These are phyloP conservation scores for Nicotiana sylvestris DNA, from an alignment of 257 asterid genomes.

Conservation along the genomic window DNA sequence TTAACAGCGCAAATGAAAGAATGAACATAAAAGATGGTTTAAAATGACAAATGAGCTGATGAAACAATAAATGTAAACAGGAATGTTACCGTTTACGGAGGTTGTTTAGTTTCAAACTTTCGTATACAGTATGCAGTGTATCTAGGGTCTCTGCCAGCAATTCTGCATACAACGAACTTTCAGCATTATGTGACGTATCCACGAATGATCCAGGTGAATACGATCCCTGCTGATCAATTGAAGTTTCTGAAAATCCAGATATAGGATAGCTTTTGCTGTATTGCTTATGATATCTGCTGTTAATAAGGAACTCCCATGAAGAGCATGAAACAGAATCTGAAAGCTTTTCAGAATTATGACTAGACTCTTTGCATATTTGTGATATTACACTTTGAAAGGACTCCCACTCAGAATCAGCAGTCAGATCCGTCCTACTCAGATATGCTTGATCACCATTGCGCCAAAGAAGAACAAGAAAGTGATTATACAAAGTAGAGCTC, in stretches of 20 bases:
- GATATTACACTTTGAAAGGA: slow-evolving; percentile 55
- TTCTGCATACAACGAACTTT: slow-evolving; percentile 32
- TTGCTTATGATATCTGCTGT: slow-evolving; percentile 64
- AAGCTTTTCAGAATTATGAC: slow-evolving; percentile 23
- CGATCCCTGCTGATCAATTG: slow-evolving; percentile 31
- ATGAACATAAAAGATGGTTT: not conserved
- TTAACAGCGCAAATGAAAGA: not conserved
- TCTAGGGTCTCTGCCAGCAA: slow-evolving; percentile 61
- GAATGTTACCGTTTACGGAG: slow-evolving; percentile 76
- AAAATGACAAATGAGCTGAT: not conserved
- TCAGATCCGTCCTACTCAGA: slow-evolving; percentile 39
- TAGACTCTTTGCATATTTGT: slow-evolving; percentile 41
- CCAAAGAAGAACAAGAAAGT: slow-evolving; percentile 76
- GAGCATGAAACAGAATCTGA: slow-evolving; percentile 45
- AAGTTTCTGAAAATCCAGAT: slow-evolving; percentile 38
- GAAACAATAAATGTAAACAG: slow-evolving; percentile 10
- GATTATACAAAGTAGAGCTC: slow-evolving; percentile 52
- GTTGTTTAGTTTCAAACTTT: slow-evolving; percentile 78
- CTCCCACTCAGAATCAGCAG: slow-evolving; percentile 80
- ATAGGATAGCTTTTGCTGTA: slow-evolving; percentile 42
- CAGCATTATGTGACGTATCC: slow-evolving; percentile 25
- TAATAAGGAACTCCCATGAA: slow-evolving; percentile 87
- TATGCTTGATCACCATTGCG: slow-evolving; percentile 49
- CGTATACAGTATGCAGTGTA: slow-evolving; percentile 87
- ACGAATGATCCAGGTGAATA: slow-evolving; percentile 32